These are phyloP conservation scores for Chlamydomonas sp. DNA, from an alignment of 139 green algal genomes.

Conservation along the genomic window DNA sequence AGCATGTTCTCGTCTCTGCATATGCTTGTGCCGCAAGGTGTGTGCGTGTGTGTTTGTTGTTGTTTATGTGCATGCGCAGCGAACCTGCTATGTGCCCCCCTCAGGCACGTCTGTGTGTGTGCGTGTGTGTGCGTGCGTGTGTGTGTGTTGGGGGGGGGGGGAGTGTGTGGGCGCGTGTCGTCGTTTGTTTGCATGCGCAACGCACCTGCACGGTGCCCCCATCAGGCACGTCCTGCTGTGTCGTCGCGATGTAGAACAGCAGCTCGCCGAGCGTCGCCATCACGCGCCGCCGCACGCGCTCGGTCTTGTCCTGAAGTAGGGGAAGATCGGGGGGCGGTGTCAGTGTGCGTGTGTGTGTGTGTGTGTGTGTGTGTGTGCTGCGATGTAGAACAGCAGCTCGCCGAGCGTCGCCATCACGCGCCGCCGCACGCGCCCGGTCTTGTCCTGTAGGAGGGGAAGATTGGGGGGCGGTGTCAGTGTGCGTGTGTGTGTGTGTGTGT, in stretches of 20 bases:
- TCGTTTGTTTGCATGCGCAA: constrained; percentile 24
- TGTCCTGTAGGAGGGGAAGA: constrained; percentile 51
- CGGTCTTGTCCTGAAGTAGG: constrained; percentile 47
- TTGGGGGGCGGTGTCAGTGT: too few species aligned
- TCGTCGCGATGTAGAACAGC: constrained; percentile 90
- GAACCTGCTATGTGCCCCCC: too few species aligned
- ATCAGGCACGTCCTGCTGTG: constrained; percentile 52
- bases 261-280: constrained; percentile 89
- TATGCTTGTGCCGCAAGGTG: too few species aligned
- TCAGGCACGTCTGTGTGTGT: constrained; percentile 15
- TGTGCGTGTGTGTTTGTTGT: too few species aligned
- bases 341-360: constrained; percentile 4
- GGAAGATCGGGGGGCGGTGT: too few species aligned
- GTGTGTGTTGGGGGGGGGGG: too few species aligned
- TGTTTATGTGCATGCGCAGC: too few species aligned
- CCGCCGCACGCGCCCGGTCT: constrained; percentile 60
- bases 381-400: constrained; percentile 93
- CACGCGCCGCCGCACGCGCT: constrained; percentile 62
- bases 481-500: too few species aligned
- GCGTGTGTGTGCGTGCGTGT: too few species aligned
- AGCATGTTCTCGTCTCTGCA: too few species aligned
- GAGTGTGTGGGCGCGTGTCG: too few species aligned
- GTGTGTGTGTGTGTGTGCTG: constrained; percentile 23
- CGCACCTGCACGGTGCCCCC: constrained; percentile 16
- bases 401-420: constrained; percentile 80